Evolutionary conservation across 768 basidiomycete genomes (phyloP).

Genomic region (Leccinellum luteum): DNA sequence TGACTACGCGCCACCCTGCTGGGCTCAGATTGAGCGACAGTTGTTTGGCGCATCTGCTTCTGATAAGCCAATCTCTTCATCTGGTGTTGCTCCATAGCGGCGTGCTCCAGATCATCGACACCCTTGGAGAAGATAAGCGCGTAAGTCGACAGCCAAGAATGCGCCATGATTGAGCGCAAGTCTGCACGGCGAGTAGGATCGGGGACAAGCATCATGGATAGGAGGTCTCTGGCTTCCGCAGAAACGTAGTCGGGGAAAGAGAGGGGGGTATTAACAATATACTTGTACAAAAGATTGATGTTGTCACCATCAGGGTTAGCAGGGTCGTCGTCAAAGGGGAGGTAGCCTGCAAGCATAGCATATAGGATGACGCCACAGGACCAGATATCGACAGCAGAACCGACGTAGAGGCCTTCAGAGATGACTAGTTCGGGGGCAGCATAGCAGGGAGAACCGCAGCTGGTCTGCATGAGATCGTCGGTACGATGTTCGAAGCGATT

Average conservation of each 20-base stretch:
- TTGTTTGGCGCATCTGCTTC: conserved; percentile 67
- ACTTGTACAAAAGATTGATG: conserved; percentile 97
- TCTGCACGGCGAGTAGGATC: conserved; percentile 81
- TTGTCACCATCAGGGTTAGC: conserved; percentile 99
- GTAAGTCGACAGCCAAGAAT: conserved; percentile 73
- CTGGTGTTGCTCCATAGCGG: conserved; percentile 83
- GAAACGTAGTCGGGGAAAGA: conserved; percentile 98
- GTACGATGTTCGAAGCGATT: conserved; percentile 92
- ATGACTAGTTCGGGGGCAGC: conserved; percentile 98
- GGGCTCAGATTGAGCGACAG: conserved; percentile 32
- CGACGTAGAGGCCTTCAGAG: conserved; percentile 94
- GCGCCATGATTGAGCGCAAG: conserved; percentile 76
- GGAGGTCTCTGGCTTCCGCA: conserved; percentile 73
- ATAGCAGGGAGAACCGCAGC: conserved; percentile 96
- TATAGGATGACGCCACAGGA: conserved; percentile 94
- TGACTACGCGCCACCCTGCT: conserved; percentile 45
- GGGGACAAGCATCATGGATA: conserved; percentile 92
- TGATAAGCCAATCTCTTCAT: conserved; percentile 81
- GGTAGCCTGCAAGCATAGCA: conserved; percentile 94
- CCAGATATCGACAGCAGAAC: conserved; percentile 98
- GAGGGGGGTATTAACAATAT: conserved; percentile 95
- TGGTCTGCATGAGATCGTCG: conserved; percentile 98
- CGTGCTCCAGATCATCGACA: conserved; percentile 75
- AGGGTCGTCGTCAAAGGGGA: conserved; percentile 99
- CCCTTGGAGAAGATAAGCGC: conserved; percentile 54